Evolutionary conservation across 495 filamentous ascomycete species (phyloP).

Genomic region (Tuber microsphaerosporum): DNA sequence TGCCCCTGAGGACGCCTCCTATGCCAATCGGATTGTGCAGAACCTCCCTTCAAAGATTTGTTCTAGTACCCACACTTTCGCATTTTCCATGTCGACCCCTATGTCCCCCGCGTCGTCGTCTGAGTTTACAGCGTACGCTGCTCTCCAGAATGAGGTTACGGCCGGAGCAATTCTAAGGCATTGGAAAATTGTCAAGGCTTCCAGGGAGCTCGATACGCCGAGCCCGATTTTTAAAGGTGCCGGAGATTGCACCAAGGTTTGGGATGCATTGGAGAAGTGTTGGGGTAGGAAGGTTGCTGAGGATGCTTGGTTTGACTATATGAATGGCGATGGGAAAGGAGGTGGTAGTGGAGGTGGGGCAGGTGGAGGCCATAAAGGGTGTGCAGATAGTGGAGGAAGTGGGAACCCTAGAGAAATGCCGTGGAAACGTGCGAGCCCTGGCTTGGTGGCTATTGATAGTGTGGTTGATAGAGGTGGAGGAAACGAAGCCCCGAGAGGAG

Average conservation of each 20-base stretch:
- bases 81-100: background rate
- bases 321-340: background rate
- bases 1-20: background rate
- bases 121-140: background rate
- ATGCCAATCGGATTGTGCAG: background rate
- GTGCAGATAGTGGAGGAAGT: background rate
- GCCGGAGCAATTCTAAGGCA: background rate
- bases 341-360: background rate
- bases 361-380: background rate
- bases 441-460: background rate
- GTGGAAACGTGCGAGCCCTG: background rate
- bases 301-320: background rate
- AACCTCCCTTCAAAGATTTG: background rate
- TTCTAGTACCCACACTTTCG: background rate
- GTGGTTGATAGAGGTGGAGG: background rate
- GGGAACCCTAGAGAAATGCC: background rate
- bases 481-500: background rate
- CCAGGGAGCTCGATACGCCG: background rate
- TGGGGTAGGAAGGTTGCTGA: background rate
- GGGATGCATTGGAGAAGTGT: background rate
- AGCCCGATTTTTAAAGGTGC: background rate
- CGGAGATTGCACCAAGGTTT: background rate
- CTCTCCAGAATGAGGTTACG: background rate
- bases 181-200: background rate
- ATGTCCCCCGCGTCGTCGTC: background rate